phyloP scores from a whole-genome alignment of 352 stramenopile genomes.

The Pythium periplocum region DNA sequence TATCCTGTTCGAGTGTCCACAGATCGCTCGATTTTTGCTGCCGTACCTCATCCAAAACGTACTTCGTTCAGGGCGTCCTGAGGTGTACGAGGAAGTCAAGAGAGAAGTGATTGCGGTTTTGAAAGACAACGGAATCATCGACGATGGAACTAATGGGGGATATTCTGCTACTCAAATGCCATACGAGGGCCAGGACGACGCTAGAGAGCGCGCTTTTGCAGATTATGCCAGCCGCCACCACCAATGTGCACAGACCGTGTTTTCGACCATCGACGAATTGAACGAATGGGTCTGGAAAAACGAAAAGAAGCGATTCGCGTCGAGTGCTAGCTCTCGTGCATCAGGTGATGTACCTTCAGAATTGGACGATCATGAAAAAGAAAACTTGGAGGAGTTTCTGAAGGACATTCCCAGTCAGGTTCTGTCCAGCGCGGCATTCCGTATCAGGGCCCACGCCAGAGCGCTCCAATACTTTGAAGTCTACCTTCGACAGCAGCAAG shows the following conservation, averaged over 20 bases:
- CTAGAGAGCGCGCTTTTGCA: slow-evolving; percentile 20
- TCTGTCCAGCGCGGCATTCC: slow-evolving; percentile 29
- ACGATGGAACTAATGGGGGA: slow-evolving; percentile 10
- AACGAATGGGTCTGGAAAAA: slow-evolving; percentile 87
- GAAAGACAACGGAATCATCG: slow-evolving; percentile 60
- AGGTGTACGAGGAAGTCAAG: slow-evolving; percentile 69
- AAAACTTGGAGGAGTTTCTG: slow-evolving; percentile 38
- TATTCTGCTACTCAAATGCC: not conserved
- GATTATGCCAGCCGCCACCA: slow-evolving; percentile 78
- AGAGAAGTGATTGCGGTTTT: slow-evolving; percentile 79
- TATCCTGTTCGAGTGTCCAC: slow-evolving; percentile 54
- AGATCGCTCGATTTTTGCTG: slow-evolving; percentile 76
- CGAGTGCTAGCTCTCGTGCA: slow-evolving; percentile 26
- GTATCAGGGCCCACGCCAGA: slow-evolving; percentile 35
- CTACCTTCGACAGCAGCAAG: slow-evolving; percentile 29
- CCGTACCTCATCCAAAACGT: slow-evolving; percentile 87
- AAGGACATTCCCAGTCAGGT: slow-evolving; percentile 34
- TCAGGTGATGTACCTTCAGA: slow-evolving; percentile 20
- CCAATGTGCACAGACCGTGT: slow-evolving; percentile 82
- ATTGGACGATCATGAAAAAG: slow-evolving; percentile 37
- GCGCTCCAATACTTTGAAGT: slow-evolving; percentile 44
- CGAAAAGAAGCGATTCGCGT: slow-evolving; percentile 69
- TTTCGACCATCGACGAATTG: slow-evolving; percentile 81
- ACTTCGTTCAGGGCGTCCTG: slow-evolving; percentile 50
- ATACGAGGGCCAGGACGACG: slow-evolving; percentile 6